Evolutionary conservation across 1,284 basidiomycete species (phyloP).

Genomic region (Cryptococcus sp.): DNA sequence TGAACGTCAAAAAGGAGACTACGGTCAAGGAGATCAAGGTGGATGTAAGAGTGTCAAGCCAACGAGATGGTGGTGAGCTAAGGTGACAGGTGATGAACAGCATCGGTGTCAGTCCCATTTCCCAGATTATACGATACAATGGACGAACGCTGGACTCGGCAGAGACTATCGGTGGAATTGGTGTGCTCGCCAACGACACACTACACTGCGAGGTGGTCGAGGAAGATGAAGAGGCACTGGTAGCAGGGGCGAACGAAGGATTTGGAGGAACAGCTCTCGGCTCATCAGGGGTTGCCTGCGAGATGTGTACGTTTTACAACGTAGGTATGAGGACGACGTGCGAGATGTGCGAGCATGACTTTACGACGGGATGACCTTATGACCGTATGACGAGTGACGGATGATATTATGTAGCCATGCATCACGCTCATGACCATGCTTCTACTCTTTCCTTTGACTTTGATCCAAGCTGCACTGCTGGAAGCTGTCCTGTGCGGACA

Average conservation of each 20-base stretch:
- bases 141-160: slow-evolving; percentile 16
- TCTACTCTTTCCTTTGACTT: too few species aligned
- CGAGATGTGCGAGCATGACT: too few species aligned
- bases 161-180: slow-evolving; percentile 27
- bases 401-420: too few species aligned
- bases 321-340: too few species aligned
- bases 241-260: slow-evolving; percentile 16
- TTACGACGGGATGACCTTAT: too few species aligned
- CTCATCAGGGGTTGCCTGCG: too few species aligned
- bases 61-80: neutral
- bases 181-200: slow-evolving; percentile 21
- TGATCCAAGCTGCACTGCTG: too few species aligned
- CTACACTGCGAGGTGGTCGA: slow-evolving; percentile 16
- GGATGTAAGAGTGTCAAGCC: slow-evolving; percentile 7
- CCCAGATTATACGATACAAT: slow-evolving; percentile 21
- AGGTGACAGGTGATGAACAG: neutral
- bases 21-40: slow-evolving; percentile 32
- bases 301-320: too few species aligned
- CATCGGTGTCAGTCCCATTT: slow-evolving; percentile 23
- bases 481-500: too few species aligned
- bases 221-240: slow-evolving; percentile 19
- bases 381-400: too few species aligned
- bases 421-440: too few species aligned
- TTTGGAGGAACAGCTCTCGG: too few species aligned
- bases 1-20: slow-evolving; percentile 20